These are phyloP conservation scores for Kwoniella newhampshirensis DNA, from an alignment of 768 basidiomycete genomes.

Conservation along the genomic window DNA sequence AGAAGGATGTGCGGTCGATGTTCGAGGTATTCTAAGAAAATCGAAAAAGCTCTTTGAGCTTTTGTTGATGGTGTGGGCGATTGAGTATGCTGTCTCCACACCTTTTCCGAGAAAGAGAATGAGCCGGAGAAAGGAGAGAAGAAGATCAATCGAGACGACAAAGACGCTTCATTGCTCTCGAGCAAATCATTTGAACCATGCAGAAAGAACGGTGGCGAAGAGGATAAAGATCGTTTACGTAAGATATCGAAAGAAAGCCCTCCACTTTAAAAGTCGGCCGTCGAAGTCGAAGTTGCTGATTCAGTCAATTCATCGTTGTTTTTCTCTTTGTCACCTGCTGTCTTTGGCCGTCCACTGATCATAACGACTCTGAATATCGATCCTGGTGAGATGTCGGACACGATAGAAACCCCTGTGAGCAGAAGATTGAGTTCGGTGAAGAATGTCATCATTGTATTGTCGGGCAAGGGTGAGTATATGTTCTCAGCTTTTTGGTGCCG, in stretches of 20 bases:
- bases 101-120: neutral
- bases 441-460: conserved; percentile 86
- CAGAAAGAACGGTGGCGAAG: conserved; percentile 13
- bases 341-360: too few species aligned
- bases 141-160: too few species aligned
- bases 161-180: too few species aligned
- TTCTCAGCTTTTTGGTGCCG: neutral
- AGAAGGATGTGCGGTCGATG: neutral
- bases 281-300: neutral
- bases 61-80: too few species aligned
- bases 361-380: too few species aligned
- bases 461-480: conserved; percentile 68
- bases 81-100: too few species aligned
- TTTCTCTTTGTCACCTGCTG: too few species aligned
- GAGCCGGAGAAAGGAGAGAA: neutral
- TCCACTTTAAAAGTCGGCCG: conserved; percentile 22
- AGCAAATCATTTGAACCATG: conserved; percentile 3
- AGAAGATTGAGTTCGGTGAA: conserved; percentile 72
- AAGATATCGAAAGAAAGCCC: conserved; percentile 8
- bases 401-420: conserved; percentile 62
- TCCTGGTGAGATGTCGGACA: conserved; percentile 37
- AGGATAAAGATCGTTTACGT: conserved; percentile 2
- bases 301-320: neutral
- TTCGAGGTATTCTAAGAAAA: neutral
- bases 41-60: neutral